Conservation (phyloP, 2,329 filamentous ascomycete species). For the Amylocarpus encephaloides region DNA sequence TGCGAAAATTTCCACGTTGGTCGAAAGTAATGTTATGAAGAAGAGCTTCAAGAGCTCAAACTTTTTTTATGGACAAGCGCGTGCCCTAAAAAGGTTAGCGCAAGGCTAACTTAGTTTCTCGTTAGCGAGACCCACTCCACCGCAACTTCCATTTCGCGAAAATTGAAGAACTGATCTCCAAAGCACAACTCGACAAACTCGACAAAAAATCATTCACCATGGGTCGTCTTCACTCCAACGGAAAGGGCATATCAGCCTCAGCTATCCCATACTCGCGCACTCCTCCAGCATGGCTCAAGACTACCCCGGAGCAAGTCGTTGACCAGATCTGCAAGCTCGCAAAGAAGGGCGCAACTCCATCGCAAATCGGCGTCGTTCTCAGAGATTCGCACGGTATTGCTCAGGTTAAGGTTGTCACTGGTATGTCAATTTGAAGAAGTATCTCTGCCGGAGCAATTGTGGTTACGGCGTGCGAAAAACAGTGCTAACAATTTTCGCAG, state of each 20-base stretch:
- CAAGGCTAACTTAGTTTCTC: no score
- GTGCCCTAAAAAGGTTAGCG: no score
- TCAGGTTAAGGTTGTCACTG: slow-evolving; percentile 95
- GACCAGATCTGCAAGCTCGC: slow-evolving; percentile 99
- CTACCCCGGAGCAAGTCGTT: slow-evolving; percentile 94
- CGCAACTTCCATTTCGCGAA: neutral
- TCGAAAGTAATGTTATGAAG: no score
- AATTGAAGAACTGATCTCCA: slow-evolving; percentile 6
- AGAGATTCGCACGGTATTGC: slow-evolving; percentile 97
- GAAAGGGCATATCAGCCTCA: slow-evolving; percentile 97
- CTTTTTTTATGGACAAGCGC: no score
- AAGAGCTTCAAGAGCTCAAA: no score
- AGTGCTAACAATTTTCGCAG: slow-evolving; percentile 45
- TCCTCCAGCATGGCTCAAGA: slow-evolving; percentile 94
- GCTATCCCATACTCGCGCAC: slow-evolving; percentile 95
- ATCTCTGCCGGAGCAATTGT: neutral
- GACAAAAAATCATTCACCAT: slow-evolving; percentile 47
- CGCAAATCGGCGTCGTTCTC: slow-evolving; percentile 97
- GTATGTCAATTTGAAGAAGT: slow-evolving; percentile 48
- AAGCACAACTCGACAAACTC: slow-evolving; percentile 18
- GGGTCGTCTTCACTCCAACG: slow-evolving; percentile 98
- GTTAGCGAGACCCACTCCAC: neutral
- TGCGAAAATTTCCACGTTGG: no score
- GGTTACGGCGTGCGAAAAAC: neutral
- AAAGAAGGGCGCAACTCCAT: slow-evolving; percentile 97